phyloP scores from a whole-genome alignment of 2,329 filamentous ascomycete genomes.

The Colletotrichum spinosum region DNA sequence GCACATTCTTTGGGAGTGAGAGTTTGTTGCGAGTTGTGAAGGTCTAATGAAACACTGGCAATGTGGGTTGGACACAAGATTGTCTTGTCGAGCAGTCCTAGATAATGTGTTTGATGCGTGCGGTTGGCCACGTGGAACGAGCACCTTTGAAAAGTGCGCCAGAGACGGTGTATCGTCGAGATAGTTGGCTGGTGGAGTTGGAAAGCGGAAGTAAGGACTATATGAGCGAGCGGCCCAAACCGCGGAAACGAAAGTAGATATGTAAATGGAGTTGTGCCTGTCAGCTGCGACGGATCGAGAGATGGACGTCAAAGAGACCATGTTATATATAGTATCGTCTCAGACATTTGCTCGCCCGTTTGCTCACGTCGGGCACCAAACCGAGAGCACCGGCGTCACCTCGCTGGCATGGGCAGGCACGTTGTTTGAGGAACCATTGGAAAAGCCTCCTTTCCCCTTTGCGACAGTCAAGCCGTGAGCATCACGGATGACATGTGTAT shows the following conservation, averaged over 20 bases:
- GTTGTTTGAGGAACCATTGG: conserved; percentile 22
- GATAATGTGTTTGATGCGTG: too few species aligned
- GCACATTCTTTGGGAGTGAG: conserved; percentile 45
- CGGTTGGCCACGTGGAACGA: too few species aligned
- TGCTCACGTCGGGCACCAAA: conserved; percentile 22
- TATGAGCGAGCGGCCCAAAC: too few species aligned
- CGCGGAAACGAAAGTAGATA: neutral
- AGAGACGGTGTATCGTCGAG: too few species aligned
- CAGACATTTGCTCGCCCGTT: conserved; percentile 1
- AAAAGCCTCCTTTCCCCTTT: conserved; percentile 11
- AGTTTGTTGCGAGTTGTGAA: neutral
- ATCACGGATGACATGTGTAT: conserved; percentile 7
- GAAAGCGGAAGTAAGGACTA: too few species aligned
- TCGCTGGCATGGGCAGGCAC: conserved; percentile 22
- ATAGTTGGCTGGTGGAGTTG: too few species aligned
- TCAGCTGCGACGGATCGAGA: neutral
- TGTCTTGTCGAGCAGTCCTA: too few species aligned
- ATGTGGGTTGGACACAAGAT: too few species aligned
- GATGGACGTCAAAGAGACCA: too few species aligned
- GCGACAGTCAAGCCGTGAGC: conserved; percentile 5
- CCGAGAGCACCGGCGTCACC: conserved; percentile 18
- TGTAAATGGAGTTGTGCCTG: neutral
- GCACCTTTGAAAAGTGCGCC: too few species aligned
- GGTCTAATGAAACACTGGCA: too few species aligned
- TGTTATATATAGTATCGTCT: conserved; percentile 28